phyloP scores from a whole-genome alignment of 345 rosid genomes.

The Triadica sebifera region DNA sequence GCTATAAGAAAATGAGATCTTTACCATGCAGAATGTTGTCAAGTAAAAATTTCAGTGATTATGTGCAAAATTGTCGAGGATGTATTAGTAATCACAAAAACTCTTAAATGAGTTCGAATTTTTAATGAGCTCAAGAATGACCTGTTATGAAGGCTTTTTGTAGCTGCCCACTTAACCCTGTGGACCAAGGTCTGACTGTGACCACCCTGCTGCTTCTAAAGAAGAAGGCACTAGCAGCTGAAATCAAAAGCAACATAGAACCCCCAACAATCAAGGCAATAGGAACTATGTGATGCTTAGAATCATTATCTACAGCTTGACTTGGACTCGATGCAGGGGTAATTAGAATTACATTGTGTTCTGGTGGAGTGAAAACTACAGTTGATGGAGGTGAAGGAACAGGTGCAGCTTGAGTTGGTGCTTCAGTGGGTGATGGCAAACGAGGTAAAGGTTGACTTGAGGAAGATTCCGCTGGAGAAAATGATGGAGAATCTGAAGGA shows the following conservation, averaged over 20 bases:
- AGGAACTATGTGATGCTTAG: conserved; percentile 29
- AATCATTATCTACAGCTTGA: conserved; percentile 10
- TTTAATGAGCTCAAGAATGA: conserved; percentile 14
- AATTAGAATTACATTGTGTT: conserved; percentile 5
- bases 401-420: conserved; percentile 28
- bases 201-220: conserved; percentile 59
- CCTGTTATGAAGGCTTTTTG: conserved; percentile 79
- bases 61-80: no score
- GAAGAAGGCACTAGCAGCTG: conserved; percentile 40
- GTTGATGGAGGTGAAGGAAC: conserved; percentile 10
- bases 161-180: conserved; percentile 85
- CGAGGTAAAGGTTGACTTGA: conserved; percentile 28
- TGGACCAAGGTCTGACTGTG: conserved; percentile 81
- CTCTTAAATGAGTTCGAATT: not conserved
- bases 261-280: conserved; percentile 49
- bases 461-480: conserved; percentile 34
- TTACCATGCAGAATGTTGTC: not conserved
- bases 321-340: conserved; percentile 38
- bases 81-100: no score
- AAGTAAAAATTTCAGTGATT: not conserved
- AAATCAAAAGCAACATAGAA: conserved; percentile 34
- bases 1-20: conserved; percentile 5
- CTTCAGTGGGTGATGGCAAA: conserved; percentile 34
- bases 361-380: conserved; percentile 26
- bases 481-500: conserved; percentile 28